Evolutionary conservation across 129 eudicot genomes (phyloP).

Genomic region (Ambrosia artemisiifolia): DNA sequence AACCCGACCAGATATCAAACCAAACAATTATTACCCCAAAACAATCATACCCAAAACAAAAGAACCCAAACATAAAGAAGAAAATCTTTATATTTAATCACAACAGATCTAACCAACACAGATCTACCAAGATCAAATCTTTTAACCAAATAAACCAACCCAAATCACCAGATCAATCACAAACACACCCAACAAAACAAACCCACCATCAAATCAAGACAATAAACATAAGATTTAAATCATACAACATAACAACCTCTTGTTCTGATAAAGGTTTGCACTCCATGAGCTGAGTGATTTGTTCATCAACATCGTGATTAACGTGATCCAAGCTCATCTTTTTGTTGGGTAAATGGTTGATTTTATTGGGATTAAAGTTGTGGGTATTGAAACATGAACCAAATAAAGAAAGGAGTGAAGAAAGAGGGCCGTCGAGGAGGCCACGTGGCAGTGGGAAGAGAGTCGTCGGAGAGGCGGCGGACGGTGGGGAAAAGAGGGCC

Average conservation of each 20-base stretch:
- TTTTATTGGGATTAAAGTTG: slow-evolving; percentile 2
- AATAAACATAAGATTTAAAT: not conserved
- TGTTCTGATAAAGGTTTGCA: slow-evolving; percentile 14
- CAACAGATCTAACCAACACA: slow-evolving; percentile 27
- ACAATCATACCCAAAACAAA: not conserved
- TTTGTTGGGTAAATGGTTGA: not conserved
- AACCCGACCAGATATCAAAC: not conserved
- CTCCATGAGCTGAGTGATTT: too few species aligned
- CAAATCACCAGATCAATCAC: slow-evolving; percentile 17
- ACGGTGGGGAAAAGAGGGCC: slow-evolving; percentile 70
- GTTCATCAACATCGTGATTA: too few species aligned
- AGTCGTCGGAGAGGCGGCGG: slow-evolving; percentile 51
- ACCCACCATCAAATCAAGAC: not conserved
- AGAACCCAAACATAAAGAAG: not conserved
- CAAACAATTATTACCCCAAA: not conserved
- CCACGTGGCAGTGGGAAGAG: slow-evolving; percentile 30
- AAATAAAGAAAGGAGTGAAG: slow-evolving; percentile 2
- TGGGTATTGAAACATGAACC: slow-evolving; percentile 5
- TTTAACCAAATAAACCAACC: slow-evolving; percentile 6
- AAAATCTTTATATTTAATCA: not conserved
- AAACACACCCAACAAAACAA: slow-evolving; percentile 5
- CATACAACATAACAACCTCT: slow-evolving; percentile 76
- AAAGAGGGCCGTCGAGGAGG: slow-evolving; percentile 31
- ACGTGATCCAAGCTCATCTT: too few species aligned
- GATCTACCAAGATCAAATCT: slow-evolving; percentile 28